Conservation (phyloP, 306 rosid species). For the Pyrus bretschneideri region DNA sequence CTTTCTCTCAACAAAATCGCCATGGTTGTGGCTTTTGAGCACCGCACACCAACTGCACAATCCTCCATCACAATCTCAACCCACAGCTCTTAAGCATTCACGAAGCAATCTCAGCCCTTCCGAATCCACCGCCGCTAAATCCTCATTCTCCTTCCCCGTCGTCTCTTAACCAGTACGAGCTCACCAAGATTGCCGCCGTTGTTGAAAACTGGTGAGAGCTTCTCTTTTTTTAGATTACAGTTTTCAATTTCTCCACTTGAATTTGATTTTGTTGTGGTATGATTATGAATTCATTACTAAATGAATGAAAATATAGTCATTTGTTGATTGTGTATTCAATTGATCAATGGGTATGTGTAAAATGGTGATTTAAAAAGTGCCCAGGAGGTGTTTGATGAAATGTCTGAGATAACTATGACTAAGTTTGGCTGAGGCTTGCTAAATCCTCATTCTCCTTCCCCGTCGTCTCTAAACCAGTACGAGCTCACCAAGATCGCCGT, state of each 20-base stretch:
- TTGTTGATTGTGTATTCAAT: too few relatives aligned
- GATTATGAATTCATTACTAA: too few relatives aligned
- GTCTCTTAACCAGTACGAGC: conserved; percentile 55
- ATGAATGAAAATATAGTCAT: too few relatives aligned
- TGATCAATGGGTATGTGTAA: too few relatives aligned
- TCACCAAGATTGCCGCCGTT: background rate
- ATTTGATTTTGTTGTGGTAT: too few relatives aligned
- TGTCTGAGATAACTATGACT: too few relatives aligned
- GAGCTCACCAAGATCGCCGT: conserved; percentile 21
- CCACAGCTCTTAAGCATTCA: background rate
- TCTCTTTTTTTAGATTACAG: too few relatives aligned
- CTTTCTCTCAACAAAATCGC: too few relatives aligned
- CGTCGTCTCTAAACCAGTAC: conserved; percentile 48
- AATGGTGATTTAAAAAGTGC: too few relatives aligned
- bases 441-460: conserved; percentile 16
- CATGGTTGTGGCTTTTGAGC: conserved; percentile 13
- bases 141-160: conserved; percentile 27
- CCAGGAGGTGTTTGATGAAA: too few relatives aligned
- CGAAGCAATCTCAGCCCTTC: conserved; percentile 21
- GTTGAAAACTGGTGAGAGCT: too few relatives aligned
- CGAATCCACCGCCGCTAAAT: conserved; percentile 23
- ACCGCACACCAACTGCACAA: conserved; percentile 3
- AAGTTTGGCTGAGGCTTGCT: background rate
- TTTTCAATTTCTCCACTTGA: too few relatives aligned
- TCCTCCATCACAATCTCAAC: background rate